Evolutionary conservation across 805 yeast species (phyloP).

Genomic region (Starmera caribaea): DNA sequence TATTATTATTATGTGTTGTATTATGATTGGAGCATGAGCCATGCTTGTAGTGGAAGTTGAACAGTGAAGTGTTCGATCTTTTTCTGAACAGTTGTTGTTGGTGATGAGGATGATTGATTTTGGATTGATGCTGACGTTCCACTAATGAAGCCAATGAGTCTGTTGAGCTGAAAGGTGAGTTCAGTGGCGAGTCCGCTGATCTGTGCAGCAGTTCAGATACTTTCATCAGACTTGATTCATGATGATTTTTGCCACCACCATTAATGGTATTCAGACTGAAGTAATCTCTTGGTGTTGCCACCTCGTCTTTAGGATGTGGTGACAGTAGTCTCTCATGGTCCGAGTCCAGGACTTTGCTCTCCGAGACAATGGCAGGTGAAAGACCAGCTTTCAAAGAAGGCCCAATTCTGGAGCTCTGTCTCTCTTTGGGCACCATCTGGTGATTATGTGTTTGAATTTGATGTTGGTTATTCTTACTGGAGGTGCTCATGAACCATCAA

Average conservation of each 20-base stretch:
- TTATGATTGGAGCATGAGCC: background rate
- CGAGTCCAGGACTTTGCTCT: background rate
- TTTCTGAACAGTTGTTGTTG: conserved; percentile 21
- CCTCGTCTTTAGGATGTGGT: background rate
- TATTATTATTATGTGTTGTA: background rate
- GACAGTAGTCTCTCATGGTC: no score
- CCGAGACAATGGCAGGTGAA: conserved; percentile 12
- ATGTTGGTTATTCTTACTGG: no score
- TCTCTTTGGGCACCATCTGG: background rate
- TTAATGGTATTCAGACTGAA: background rate
- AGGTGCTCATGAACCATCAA: no score
- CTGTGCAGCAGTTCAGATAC: background rate
- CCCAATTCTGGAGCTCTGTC: conserved; percentile 1
- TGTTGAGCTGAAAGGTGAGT: conserved; percentile 22
- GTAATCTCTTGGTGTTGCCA: background rate
- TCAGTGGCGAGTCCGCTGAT: background rate
- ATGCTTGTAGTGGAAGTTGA: conserved; percentile 5
- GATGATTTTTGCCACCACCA: background rate
- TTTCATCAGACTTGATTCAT: background rate
- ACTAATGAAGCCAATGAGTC: conserved; percentile 28
- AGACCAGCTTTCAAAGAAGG: conserved; percentile 10
- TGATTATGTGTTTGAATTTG: no score
- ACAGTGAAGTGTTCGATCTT: conserved; percentile 10
- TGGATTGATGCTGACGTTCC: conserved; percentile 30
- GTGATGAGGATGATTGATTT: conserved; percentile 32